Base-by-base conservation (phyloP, 371 early-diverging fungal genomes). In the Mucor saturninus region DNA sequence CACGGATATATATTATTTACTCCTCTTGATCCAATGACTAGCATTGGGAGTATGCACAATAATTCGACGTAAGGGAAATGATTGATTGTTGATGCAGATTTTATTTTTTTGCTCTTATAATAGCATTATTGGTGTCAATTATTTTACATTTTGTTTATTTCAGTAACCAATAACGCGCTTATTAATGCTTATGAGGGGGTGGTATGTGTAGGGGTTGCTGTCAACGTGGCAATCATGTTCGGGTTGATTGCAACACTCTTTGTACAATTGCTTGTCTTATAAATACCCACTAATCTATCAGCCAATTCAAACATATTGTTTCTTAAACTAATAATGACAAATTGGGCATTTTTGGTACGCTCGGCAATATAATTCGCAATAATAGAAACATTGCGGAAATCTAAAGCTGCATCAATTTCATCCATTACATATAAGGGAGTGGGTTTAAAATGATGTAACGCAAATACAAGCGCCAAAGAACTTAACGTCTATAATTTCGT, bases 241-340 rank as follows among this genome's bases (percentile, higher is more conserved):
- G 94, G 93, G 57, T 93, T 88, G 64, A 94, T 88, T 4, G 93
- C 87, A 56, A 94, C 87, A 64, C 91, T 90, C 77, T 93, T 93
- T 56, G 95, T 93, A 52, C 89, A 90, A 68, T 98, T 88, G 52
- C 90, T 85, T 7, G 97, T 96, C 81, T 99, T 99, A 82, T 99
- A 99, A 57, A 99, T 98, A 54, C 99, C 99, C 4, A 99, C 95
- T 11, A 99, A 81, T 15, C 97, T 89, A 68, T 98, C 96, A 0
- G 99, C 98, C 42, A 98, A 80, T 79, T 99, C 99, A 89, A 99
- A 99, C 99, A 99, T 99, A 75, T 99, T 96, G 86, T 99, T 99
- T 67, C 99, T 88, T 62, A 99, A 84, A 71, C 95, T 95, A 71
- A 99, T 99, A 64, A 99, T 97, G 28, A 99, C 89, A 81, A 99